phyloP scores from a whole-genome alignment of 2,329 filamentous ascomycete genomes.

The Epichloe coenophiala region DNA sequence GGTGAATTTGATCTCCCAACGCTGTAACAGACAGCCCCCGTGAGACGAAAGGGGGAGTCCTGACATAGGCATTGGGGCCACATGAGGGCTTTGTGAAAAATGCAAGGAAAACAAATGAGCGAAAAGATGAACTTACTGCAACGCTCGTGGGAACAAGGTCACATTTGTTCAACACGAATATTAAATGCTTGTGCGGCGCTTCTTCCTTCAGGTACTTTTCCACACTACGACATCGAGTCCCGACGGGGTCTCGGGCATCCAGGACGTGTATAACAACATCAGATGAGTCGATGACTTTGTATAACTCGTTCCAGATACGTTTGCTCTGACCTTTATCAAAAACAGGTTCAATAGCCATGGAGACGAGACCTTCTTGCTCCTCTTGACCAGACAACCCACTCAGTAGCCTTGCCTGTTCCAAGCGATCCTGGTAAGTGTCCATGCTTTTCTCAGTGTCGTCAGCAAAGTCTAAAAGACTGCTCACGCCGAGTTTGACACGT shows the following conservation, averaged over 20 bases:
- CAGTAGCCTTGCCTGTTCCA: slow-evolving; percentile 65
- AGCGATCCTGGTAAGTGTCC: slow-evolving; percentile 64
- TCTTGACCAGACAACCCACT: slow-evolving; percentile 53
- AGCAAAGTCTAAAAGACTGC: slow-evolving; percentile 69
- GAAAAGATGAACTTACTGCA: slow-evolving; percentile 59
- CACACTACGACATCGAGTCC: slow-evolving; percentile 63
- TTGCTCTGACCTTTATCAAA: slow-evolving; percentile 94
- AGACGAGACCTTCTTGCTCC: slow-evolving; percentile 34
- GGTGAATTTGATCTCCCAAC: slow-evolving; percentile 77
- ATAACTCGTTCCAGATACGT: slow-evolving; percentile 91
- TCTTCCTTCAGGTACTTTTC: slow-evolving; percentile 91
- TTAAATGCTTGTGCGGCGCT: slow-evolving; percentile 86
- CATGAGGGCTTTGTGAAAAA: slow-evolving; percentile 11
- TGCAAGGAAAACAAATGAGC: not conserved
- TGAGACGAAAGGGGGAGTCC: slow-evolving; percentile 62
- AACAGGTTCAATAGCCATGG: slow-evolving; percentile 66
- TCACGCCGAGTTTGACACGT: slow-evolving; percentile 75
- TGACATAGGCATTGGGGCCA: slow-evolving; percentile 61
- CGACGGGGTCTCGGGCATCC: slow-evolving; percentile 78
- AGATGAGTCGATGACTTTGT: slow-evolving; percentile 90
- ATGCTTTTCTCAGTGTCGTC: slow-evolving; percentile 69
- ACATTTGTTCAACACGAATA: slow-evolving; percentile 31
- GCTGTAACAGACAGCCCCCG: slow-evolving; percentile 97
- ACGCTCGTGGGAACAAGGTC: slow-evolving; percentile 86
- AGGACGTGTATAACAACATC: slow-evolving; percentile 94